Evolutionary conservation across 441 rosid genomes (phyloP), one percentile per base, ranked within the genome.

Genomic region (Melastoma candidum): DNA sequence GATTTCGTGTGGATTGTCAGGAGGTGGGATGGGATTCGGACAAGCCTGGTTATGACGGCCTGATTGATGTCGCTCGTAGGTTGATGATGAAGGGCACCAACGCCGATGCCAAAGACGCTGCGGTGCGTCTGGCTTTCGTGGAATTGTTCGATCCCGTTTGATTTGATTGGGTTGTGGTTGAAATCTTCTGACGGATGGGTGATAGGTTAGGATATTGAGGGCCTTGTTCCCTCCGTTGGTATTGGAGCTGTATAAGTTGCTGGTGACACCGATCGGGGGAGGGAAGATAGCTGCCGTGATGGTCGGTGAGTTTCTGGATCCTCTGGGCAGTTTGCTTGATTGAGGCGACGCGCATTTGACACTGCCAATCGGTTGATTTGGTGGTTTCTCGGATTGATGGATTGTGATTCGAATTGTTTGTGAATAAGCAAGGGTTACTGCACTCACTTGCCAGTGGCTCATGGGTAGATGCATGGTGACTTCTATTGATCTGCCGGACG

Each of bases 21-120:
- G 97, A 84, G 72, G 83, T 84, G 32, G 94, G 97, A 68, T 78
- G 81, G 94, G 95, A 90, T 74, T 90, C 94, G 2, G 77, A 79
- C 63, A 84, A 75, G 77, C 82, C 82, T 12, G 95, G 89, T 26
- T 90, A 86, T 47, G 84, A 75, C 36, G 97, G 94, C 3, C 68
- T 86, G 64, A 86, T 86, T 9, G 86, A 86, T 63, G 67, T 87
- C 44, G 95, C 81, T 0, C 81, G 75, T 66, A 73, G 78, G 47
- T 81, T 90, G 46, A 60, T 81, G 87, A 63, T 71, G 72, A 74
- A 75, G 59, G 65, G 82, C 70, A 76, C 64, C 25, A 81, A 71
- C 60, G 67, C 82, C 2, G 89, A 79, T 44, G 58, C 89, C 12
- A 62, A 59, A 61, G 95, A 84, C 22, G 85, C 92, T 0, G 78